Base-by-base conservation (phyloP, 108 stramenopile species). In the Licmophora abbreviata region DNA sequence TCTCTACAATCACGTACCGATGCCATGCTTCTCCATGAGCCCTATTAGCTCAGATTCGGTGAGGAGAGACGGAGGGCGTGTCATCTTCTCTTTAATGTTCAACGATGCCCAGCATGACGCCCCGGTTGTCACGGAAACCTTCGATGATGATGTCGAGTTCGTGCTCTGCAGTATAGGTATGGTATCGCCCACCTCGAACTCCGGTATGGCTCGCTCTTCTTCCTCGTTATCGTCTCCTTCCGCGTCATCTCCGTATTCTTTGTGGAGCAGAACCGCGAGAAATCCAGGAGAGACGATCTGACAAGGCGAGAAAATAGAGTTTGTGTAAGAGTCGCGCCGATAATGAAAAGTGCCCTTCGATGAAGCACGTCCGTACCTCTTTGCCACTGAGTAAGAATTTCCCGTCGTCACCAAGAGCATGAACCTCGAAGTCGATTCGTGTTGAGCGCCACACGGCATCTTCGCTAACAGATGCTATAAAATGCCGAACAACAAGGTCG, bases 391-490 rank as follows among this genome's bases (percentile, higher is more conserved):
- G 41, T 17, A 66, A 68, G 45, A 87, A 87, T 1, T 63, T 63
- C n/a, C 89, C 85, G 27, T 87, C 75, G 2, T 77, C 74, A 21
- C 67, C 81, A 25, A 92, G 67, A 22, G 67, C 62, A 40, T 83
- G 83, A 29, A 92, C 69, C 12, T 67, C 56, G 21, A 92, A 74
- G 18, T 54, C 51, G 27, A 92, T 64, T 31, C 66, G 57, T 17
- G 89, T 91, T n/a, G 84, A 84, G 26, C 46, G 59, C 89, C 85
- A 95, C 0, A 85, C 81, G 6, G 92, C 91, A 74, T 95, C 91
- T 18, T 67, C 71, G 41, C 81, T 79, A 0, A 95, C 85, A 14
- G 80, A 79, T 6, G 92, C 94, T 52, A 92, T 80, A 52, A 91
- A 95, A 65, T 93, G 91, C 2, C 94, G 66, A 2, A 77, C 68